Evolutionary conservation across 257 asterid genomes (phyloP).

Genomic region (Verbascum thapsus): DNA sequence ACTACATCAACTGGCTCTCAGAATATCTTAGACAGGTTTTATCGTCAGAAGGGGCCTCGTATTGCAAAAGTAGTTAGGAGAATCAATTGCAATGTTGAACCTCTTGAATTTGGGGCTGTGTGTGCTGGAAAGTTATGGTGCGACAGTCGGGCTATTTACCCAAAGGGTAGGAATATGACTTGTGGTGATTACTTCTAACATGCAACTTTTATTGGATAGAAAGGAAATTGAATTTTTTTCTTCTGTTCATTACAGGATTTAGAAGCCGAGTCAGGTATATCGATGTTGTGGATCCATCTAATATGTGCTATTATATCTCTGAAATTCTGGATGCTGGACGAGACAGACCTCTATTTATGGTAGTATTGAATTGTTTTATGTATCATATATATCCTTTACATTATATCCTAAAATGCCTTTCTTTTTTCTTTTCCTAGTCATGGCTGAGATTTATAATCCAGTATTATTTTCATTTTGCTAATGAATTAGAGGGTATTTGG

Average conservation of each 20-base stretch:
- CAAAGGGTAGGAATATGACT: constrained; percentile 68
- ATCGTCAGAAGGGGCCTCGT: constrained; percentile 97
- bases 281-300: constrained; percentile 73
- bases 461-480: too few relatives aligned
- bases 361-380: constrained; percentile 31
- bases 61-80: constrained; percentile 94
- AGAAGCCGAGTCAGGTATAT: constrained; percentile 86
- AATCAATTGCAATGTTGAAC: constrained; percentile 81
- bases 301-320: constrained; percentile 73
- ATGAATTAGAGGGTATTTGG: too few relatives aligned
- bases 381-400: neutral
- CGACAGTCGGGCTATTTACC: constrained; percentile 82
- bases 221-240: constrained; percentile 26
- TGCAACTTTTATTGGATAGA: constrained; percentile 18
- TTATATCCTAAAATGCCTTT: neutral
- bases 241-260: constrained; percentile 69
- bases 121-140: constrained; percentile 76
- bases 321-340: constrained; percentile 84
- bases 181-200: constrained; percentile 13
- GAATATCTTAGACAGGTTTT: constrained; percentile 66
- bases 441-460: too few relatives aligned
- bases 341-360: constrained; percentile 85
- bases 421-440: neutral
- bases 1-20: constrained; percentile 48
- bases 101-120: constrained; percentile 66